Evolutionary conservation across 495 filamentous ascomycete genomes (phyloP).

Genomic region (Recurvomyces mirabilis): DNA sequence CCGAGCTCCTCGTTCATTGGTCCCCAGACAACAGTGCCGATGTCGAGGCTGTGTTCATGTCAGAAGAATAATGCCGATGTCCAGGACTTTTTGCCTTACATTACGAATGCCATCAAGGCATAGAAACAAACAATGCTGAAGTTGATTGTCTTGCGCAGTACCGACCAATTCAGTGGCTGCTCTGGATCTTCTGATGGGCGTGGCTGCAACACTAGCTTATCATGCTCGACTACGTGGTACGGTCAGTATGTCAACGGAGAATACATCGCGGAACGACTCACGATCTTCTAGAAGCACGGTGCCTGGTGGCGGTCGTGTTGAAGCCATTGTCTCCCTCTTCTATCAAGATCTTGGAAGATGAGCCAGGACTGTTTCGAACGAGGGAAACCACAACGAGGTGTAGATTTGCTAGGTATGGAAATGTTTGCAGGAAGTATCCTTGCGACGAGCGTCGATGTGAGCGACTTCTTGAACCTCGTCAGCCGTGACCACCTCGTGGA

Average conservation of each 20-base stretch:
- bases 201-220: constrained; percentile 13
- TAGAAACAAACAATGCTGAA: constrained; percentile 33
- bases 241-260: too few relatives aligned
- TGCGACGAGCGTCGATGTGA: too few relatives aligned
- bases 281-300: background rate
- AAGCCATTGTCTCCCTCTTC: background rate
- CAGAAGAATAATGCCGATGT: constrained; percentile 3
- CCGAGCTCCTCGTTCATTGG: constrained; percentile 12
- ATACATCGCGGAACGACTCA: too few relatives aligned
- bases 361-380: too few relatives aligned
- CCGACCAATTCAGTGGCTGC: constrained; percentile 17
- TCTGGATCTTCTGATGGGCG: constrained; percentile 11
- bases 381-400: too few relatives aligned
- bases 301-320: background rate
- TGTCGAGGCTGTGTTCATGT: constrained; percentile 5
- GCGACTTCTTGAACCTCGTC: too few relatives aligned
- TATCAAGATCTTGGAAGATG: too few relatives aligned
- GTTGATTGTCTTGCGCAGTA: constrained; percentile 30
- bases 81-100: constrained; percentile 29
- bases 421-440: too few relatives aligned
- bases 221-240: background rate
- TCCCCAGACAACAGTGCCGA: constrained; percentile 26
- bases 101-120: constrained; percentile 31
- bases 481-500: too few relatives aligned
- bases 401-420: too few relatives aligned